These are phyloP conservation scores for Protea cynaroides DNA, from an alignment of 164 flowering plant genomes.

Conservation along the genomic window DNA sequence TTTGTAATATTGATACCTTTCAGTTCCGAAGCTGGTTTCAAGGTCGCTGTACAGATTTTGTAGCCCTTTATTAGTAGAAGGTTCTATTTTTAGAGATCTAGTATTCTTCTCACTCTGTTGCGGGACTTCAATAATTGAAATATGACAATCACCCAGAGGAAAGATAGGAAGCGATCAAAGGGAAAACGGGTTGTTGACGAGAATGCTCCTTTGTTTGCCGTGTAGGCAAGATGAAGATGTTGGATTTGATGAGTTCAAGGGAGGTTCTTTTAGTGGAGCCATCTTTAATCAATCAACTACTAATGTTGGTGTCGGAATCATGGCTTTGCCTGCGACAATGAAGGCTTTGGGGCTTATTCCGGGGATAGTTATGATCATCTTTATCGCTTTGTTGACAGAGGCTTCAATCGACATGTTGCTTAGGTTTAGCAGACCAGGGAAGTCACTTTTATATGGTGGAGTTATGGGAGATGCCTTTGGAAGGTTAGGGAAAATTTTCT, in stretches of 20 bases:
- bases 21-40: background rate
- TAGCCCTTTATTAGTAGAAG: background rate
- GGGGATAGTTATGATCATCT: constrained; percentile 62
- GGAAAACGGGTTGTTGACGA: constrained; percentile 44
- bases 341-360: constrained; percentile 69
- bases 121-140: constrained; percentile 5
- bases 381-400: constrained; percentile 70
- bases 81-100: background rate
- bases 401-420: constrained; percentile 61
- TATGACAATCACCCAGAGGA: constrained; percentile 47
- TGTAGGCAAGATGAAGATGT: constrained; percentile 39
- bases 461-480: constrained; percentile 97
- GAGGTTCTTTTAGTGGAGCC: constrained; percentile 83
- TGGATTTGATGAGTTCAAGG: constrained; percentile 70
- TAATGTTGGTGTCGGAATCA: constrained; percentile 89
- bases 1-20: too few relatives aligned
- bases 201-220: constrained; percentile 71
- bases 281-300: constrained; percentile 86
- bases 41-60: background rate
- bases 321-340: constrained; percentile 97
- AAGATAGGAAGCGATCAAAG: constrained; percentile 36
- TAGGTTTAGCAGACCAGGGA: too few relatives aligned
- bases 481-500: constrained; percentile 52
- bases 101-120: background rate
- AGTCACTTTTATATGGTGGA: constrained; percentile 65